Evolutionary conservation across 2,329 filamentous ascomycete genomes (phyloP), one percentile per base, ranked within the genome.

Genomic region (Colletotrichum sp.): DNA sequence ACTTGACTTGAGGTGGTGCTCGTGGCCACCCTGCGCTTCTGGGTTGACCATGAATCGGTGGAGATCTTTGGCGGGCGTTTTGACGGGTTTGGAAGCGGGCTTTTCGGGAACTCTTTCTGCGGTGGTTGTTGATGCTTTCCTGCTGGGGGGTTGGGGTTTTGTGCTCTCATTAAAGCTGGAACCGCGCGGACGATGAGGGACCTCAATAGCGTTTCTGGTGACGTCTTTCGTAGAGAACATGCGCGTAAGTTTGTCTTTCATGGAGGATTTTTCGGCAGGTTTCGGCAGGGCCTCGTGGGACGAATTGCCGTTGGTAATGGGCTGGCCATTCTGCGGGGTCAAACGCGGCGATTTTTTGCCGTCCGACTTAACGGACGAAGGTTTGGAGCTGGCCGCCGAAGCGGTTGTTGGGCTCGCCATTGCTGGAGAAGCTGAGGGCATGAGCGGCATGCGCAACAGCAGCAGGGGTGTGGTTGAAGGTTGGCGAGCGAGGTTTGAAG

Each of bases 1-100:
- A 76, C 95, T 94, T 77, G 95, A 96, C 86, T 95, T 97, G 78
- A 99, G 92, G 80, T 95, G 92, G 83, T 99, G 97, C 81, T 94
- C 93, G 82, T 99, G 97, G 43, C 92, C 91, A 78, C 95, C 94
- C 77, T 93, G 87, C 8, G 86, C 84, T 8, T 90, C 88, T 26
- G 87, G 78, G 71, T 88, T 87, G 58, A 86, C 67, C 32, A 89
- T 85, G 81, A 91, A 93, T 78, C 92, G 90, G 77, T 89, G 86
- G 12, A 78, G 79, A 43, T 82, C 80, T 32, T 82, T 82, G 67
- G 82, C 85, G n/a, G 81, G 79, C 26, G 82, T 72, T 61, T 82
- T 84, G 77, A 84, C 82, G 28, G 82, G 77, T 60, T 88, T 86
- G 10, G 81, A 76, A 10, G 81, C 69, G 2, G 81, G 64, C 66